Conservation (phyloP, 1,284 basidiomycete genomes). For the Tilletiopsis washingtonensis region DNA sequence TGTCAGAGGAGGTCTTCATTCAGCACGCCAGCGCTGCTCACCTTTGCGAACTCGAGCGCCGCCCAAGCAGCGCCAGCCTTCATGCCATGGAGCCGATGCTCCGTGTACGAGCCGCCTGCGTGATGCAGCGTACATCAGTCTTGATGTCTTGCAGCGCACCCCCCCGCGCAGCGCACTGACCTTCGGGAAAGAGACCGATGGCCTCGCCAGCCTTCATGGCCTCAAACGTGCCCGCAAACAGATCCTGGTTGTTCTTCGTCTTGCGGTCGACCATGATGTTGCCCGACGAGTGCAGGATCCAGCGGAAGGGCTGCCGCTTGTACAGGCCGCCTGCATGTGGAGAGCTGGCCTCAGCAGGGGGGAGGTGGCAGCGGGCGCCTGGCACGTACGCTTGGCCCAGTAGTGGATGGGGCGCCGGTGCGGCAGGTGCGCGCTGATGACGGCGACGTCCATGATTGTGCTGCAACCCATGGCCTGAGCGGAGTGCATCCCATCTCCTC, state of each 20-base stretch:
- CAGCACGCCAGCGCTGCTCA: conserved; percentile 4
- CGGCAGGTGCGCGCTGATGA: conserved; percentile 60
- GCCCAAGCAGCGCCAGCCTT: conserved; percentile 96
- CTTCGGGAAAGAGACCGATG: conserved; percentile 90
- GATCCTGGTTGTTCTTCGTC: conserved; percentile 74
- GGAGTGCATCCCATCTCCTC: background rate
- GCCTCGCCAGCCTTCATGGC: conserved; percentile 67
- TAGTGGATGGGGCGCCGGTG: conserved; percentile 75
- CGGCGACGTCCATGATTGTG: conserved; percentile 37
- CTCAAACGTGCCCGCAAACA: conserved; percentile 86
- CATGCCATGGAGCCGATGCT: conserved; percentile 81
- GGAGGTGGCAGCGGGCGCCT: conserved; percentile 48
- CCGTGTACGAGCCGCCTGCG: conserved; percentile 55
- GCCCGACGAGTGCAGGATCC: conserved; percentile 75
- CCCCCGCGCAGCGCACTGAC: conserved; percentile 42
- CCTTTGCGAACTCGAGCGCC: conserved; percentile 76
- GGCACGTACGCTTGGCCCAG: conserved; percentile 65
- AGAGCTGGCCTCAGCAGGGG: too few species aligned
- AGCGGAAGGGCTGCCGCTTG: conserved; percentile 50
- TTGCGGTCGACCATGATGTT: conserved; percentile 94
- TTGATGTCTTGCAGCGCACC: background rate
- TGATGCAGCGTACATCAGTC: background rate
- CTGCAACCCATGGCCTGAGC: conserved; percentile 70
- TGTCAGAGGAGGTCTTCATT: background rate
- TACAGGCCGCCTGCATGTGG: conserved; percentile 6